Evolutionary conservation across 2,329 filamentous ascomycete genomes (phyloP), one percentile per base, ranked within the genome.

Genomic region (Aspergillus viridinutans): DNA sequence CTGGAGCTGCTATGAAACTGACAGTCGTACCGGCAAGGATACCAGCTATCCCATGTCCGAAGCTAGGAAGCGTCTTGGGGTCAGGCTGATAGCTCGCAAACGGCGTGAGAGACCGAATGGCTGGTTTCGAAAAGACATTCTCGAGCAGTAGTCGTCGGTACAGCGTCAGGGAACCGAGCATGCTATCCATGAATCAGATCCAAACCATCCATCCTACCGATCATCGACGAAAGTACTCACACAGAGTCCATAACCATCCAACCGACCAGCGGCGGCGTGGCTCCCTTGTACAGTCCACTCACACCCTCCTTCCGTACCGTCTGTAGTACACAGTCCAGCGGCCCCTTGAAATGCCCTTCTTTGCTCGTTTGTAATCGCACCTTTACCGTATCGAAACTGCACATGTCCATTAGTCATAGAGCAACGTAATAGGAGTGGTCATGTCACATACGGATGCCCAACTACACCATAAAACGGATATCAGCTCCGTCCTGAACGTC

Each of bases 231-330:
- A 21, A 28, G 32, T 25, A 61, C 76, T 62, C 73, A 83, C 78
- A 88, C 73, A 54, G 83, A 86, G 78, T 99, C 94, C 93, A 97
- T 97, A 69, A 95, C 90, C 89, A 97, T 96, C 94, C 94, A 97
- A 66, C 94, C 94, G 52, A 97, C 85, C 50, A 97, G 80, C 53
- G 94, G 94, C 55, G 93, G 93, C 28, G 90, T 90, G 10, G 92
- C 92, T 67, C 93, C 92, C 78, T 97, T 99, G 82, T 97, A 99
- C 45, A 99, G 80, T 3, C 91, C 94, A 52, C 82, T 77, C 49
- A 95, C 76, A 50, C 93, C 93, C 75, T 99, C 94, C 71, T 92
- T 89, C 58, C 88, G 85, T 28, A 97, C 63, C 9, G 94, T 99
- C 72, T 93, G 88, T 55, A 89, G 74, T 9, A 96, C 78, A 71